A percentile compares a stretch with the other conserved stretches of the same genome.
phyloP scores from a whole-genome alignment of 352 stramenopile genomes.

The Nothophytophthora sp. region DNA sequence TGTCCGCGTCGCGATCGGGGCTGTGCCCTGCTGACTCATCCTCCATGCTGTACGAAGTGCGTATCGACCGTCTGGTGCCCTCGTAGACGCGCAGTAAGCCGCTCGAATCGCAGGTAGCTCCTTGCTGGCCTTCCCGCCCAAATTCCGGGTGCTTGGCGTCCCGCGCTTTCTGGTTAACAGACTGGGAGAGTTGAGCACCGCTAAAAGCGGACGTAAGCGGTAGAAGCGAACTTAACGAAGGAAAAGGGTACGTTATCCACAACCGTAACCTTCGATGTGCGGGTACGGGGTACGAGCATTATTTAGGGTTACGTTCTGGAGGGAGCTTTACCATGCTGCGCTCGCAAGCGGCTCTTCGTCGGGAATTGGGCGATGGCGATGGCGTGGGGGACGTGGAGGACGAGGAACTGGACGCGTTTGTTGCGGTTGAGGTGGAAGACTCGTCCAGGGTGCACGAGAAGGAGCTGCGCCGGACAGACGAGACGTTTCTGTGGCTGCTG shows the following conservation, averaged over 20 bases:
- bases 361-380: slow-evolving; percentile 8
- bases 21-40: slow-evolving; percentile 12
- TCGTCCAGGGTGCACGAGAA: slow-evolving; percentile 14
- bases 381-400: not conserved
- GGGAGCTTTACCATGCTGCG: slow-evolving; percentile 21
- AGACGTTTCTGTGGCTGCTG: slow-evolving; percentile 70
- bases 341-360: slow-evolving; percentile 11
- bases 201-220: no score
- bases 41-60: slow-evolving; percentile 20
- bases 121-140: no score
- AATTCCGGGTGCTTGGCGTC: no score
- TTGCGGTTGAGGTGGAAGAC: slow-evolving; percentile 1
- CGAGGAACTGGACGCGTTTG: not conserved
- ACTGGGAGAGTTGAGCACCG: no score
- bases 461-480: slow-evolving; percentile 40
- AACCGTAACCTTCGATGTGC: no score
- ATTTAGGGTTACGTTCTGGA: not conserved
- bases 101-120: no score
- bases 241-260: no score
- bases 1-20: slow-evolving; percentile 6
- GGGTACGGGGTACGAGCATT: not conserved
- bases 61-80: no score
- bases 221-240: no score
- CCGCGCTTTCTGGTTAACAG: slow-evolving; percentile 26
- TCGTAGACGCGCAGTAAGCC: no score